These are phyloP conservation scores for Exserohilum rostratum DNA, from an alignment of 2,329 filamentous ascomycete species.

Conservation along the genomic window DNA sequence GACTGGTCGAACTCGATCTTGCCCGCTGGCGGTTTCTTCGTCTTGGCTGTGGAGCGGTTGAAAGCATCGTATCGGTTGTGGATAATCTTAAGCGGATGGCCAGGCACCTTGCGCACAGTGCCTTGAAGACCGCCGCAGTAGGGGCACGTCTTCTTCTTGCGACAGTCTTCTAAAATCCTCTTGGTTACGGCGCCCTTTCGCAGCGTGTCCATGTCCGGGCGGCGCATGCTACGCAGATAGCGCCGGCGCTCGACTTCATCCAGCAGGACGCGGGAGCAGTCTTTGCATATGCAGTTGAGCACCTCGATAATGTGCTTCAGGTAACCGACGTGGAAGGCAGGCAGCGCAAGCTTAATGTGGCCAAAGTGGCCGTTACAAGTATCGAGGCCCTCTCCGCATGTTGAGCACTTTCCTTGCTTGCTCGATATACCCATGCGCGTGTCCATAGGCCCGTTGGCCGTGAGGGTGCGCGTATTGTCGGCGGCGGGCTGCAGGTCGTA, in stretches of 20 bases:
- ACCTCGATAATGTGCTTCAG: conserved; percentile 91
- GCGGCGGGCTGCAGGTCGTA: conserved; percentile 79
- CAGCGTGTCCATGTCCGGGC: conserved; percentile 84
- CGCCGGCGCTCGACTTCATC: conserved; percentile 77
- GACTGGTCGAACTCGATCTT: conserved; percentile 87
- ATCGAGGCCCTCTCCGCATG: conserved; percentile 80
- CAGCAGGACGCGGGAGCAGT: conserved; percentile 83
- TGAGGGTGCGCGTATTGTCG: conserved; percentile 68
- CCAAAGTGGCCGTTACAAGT: conserved; percentile 96
- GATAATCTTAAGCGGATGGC: conserved; percentile 83
- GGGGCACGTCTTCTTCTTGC: conserved; percentile 82
- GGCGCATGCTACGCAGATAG: conserved; percentile 80
- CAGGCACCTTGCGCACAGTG: conserved; percentile 85
- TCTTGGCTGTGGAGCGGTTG: conserved; percentile 85
- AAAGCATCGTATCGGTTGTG: conserved; percentile 91
- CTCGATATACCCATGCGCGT: conserved; percentile 85
- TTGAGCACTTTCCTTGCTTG: conserved; percentile 79
- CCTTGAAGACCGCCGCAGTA: conserved; percentile 85
- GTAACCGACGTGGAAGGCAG: conserved; percentile 95
- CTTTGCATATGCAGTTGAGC: conserved; percentile 93
- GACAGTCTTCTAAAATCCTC: conserved; percentile 85
- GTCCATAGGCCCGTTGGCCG: conserved; percentile 85
- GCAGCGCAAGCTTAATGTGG: conserved; percentile 86
- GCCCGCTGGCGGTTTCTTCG: conserved; percentile 80
- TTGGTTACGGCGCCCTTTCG: conserved; percentile 84